Percentiles rank a stretch among this genome's conserved stretches.
phyloP scores from a whole-genome alignment of 2,329 filamentous ascomycete genomes.

The Tolypocladium tundrense region DNA sequence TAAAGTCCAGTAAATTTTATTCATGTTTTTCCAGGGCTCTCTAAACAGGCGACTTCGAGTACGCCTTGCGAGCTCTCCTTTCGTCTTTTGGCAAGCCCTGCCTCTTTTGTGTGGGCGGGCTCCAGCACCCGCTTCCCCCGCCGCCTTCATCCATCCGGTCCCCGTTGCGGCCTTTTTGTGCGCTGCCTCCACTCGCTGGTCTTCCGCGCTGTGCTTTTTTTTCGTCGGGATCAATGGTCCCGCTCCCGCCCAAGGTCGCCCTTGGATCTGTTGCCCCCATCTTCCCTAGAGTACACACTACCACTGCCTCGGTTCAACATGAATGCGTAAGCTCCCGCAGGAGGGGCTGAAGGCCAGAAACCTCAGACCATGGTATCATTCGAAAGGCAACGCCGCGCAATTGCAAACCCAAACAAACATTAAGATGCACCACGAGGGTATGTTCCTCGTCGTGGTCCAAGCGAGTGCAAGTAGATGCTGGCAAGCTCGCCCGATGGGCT shows the following conservation, averaged over 20 bases:
- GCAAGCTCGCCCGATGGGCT: background rate
- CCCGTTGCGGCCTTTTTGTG: no score
- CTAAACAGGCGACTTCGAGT: background rate
- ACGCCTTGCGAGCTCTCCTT: background rate
- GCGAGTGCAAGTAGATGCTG: background rate
- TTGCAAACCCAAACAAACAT: constrained; percentile 9
- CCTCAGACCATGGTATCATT: constrained; percentile 20
- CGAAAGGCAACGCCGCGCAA: constrained; percentile 9
- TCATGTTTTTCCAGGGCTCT: background rate
- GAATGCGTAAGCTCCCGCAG: constrained; percentile 3
- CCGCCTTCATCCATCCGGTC: no score
- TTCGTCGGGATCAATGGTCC: background rate
- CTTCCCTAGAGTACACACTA: constrained; percentile 18
- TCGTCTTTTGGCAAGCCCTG: background rate
- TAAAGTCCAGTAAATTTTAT: background rate
- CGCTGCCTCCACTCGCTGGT: background rate
- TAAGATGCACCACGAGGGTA: constrained; percentile 5
- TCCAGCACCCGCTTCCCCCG: background rate
- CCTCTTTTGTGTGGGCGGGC: background rate
- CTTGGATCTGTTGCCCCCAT: constrained; percentile 4
- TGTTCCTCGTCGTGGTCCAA: constrained; percentile 2
- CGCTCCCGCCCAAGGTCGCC: constrained; percentile 12
- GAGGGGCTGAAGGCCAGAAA: constrained; percentile 4
- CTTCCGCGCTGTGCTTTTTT: background rate
- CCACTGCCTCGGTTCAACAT: constrained; percentile 6